These are phyloP conservation scores for Gorgonomyces haynaldii DNA, from an alignment of 192 early-diverging fungal genomes.

Conservation along the genomic window DNA sequence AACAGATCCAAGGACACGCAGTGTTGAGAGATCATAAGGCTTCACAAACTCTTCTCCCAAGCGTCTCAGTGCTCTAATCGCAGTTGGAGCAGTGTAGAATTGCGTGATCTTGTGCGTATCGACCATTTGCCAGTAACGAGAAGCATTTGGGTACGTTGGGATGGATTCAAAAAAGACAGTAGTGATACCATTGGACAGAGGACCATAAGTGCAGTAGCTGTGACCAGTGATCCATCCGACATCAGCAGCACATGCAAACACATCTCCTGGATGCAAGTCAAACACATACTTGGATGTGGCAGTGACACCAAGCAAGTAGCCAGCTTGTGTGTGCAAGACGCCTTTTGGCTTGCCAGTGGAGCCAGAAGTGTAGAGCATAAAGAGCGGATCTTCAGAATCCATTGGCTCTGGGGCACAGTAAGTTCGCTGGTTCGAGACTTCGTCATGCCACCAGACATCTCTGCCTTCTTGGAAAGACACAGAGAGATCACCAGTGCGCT, in stretches of 20 bases:
- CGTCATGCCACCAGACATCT: conserved; percentile 96
- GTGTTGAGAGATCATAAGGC: conserved; percentile 64
- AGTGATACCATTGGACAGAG: conserved; percentile 73
- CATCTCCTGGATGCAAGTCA: conserved; percentile 80
- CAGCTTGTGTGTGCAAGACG: conserved; percentile 86
- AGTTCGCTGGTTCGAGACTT: conserved; percentile 61
- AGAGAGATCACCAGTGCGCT: conserved; percentile 65
- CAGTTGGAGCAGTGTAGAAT: conserved; percentile 97
- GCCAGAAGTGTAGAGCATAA: conserved; percentile 90
- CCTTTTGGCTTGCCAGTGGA: conserved; percentile 74
- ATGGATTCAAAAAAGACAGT: conserved; percentile 91
- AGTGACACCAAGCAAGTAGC: conserved; percentile 86
- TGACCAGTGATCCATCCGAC: conserved; percentile 70
- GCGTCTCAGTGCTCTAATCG: conserved; percentile 88
- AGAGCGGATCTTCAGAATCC: conserved; percentile 85
- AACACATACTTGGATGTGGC: conserved; percentile 85
- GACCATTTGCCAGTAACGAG: conserved; percentile 35
- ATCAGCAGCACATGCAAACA: conserved; percentile 92
- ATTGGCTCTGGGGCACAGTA: conserved; percentile 80
- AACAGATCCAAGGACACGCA: conserved; percentile 87
- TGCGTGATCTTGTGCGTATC: conserved; percentile 57
- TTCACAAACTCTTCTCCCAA: conserved; percentile 68
- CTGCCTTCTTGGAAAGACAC: conserved; percentile 65
- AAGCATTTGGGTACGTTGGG: conserved; percentile 78
- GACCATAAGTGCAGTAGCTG: conserved; percentile 88